A percentile compares a stretch with the other conserved stretches of the same genome.
phyloP scores from a whole-genome alignment of 2,329 filamentous ascomycete species.

The Aspergillus quadrilineatus region DNA sequence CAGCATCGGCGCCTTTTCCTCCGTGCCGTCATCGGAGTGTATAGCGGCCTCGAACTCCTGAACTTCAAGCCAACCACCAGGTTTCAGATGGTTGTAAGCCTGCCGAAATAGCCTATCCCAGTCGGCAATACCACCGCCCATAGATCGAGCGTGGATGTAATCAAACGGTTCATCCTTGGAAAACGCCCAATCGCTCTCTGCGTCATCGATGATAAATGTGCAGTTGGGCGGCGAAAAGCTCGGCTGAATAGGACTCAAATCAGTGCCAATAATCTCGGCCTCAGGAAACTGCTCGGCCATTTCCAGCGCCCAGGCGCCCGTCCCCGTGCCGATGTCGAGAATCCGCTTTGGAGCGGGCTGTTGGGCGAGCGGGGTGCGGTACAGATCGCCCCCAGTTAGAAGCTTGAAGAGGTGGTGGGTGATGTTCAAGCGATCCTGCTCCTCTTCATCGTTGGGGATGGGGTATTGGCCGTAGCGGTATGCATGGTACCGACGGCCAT shows the following conservation, averaged over 20 bases:
- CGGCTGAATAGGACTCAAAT: constrained; percentile 38
- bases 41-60: constrained; percentile 34
- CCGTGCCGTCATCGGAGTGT: constrained; percentile 35
- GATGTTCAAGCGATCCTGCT: constrained; percentile 44
- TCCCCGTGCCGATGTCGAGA: constrained; percentile 36
- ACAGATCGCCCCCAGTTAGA: constrained; percentile 36
- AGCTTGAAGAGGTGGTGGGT: constrained; percentile 43
- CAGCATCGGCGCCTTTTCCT: constrained; percentile 23
- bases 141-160: constrained; percentile 39
- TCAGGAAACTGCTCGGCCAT: constrained; percentile 42
- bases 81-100: constrained; percentile 33
- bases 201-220: constrained; percentile 49
- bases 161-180: constrained; percentile 40
- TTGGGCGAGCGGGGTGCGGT: constrained; percentile 38
- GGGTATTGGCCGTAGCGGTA: constrained; percentile 45
- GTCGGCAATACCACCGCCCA: constrained; percentile 40
- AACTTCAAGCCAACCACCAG: constrained; percentile 39
- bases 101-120: constrained; percentile 33
- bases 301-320: constrained; percentile 42
- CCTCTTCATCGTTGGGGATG: constrained; percentile 46
- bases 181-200: constrained; percentile 43
- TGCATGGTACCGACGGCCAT: constrained; percentile 46
- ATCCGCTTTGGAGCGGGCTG: constrained; percentile 22
- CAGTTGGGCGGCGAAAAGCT: constrained; percentile 51
- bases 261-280: constrained; percentile 38